Conservation (phyloP, 805 yeast genomes). For the Blastobotrys muscicola region DNA sequence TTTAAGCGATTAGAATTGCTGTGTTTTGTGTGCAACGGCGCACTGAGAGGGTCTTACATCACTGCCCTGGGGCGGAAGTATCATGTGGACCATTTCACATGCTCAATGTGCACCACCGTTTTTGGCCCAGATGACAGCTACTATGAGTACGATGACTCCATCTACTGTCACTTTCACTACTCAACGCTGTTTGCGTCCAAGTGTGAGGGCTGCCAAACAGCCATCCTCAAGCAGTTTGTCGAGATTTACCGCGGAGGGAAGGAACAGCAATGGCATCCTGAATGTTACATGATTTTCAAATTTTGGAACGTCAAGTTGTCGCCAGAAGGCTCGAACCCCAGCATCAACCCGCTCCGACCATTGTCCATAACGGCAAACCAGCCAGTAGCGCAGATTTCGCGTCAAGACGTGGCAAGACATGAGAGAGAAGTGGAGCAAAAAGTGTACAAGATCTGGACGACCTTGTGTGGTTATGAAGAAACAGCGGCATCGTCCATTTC, state of each 20-base stretch:
- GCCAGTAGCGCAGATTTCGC: conserved; percentile 8
- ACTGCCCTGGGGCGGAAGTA: conserved; percentile 88
- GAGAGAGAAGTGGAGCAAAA: conserved; percentile 59
- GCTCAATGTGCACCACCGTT: conserved; percentile 74
- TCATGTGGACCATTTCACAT: conserved; percentile 91
- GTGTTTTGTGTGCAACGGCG: conserved; percentile 78
- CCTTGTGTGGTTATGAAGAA: conserved; percentile 83
- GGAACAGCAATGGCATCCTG: conserved; percentile 98
- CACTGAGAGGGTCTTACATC: conserved; percentile 85
- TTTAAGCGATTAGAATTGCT: conserved; percentile 75
- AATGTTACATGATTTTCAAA: conserved; percentile 95
- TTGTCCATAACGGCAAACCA: conserved; percentile 9
- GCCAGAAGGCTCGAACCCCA: conserved; percentile 11
- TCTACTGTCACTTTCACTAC: conserved; percentile 89
- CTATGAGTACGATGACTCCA: conserved; percentile 72
- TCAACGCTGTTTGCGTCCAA: conserved; percentile 76
- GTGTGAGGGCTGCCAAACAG: conserved; percentile 88
- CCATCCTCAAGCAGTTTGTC: conserved; percentile 89
- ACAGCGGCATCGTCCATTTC: conserved; percentile 81
- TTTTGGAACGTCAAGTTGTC: conserved; percentile 87
- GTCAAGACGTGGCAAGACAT: conserved; percentile 20
- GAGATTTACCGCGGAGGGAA: conserved; percentile 86
- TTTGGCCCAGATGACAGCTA: conserved; percentile 90
- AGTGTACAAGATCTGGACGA: conserved; percentile 67
- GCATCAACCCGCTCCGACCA: conserved; percentile 12